Evolutionary conservation across 1,139 yeast genomes (phyloP).

Genomic region (Candida dubliniensis): DNA sequence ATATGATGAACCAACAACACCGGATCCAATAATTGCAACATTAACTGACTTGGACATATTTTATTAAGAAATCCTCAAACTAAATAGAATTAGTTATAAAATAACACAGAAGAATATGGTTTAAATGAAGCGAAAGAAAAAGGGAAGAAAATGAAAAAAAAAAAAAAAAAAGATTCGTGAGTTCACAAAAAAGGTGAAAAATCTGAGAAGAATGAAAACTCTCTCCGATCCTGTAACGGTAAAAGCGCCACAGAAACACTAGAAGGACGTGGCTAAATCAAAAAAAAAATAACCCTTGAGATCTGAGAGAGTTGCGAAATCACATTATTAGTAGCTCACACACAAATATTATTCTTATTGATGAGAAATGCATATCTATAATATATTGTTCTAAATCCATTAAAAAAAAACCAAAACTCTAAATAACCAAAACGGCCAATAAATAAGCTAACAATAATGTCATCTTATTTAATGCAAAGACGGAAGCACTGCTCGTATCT

Average conservation of each 20-base stretch:
- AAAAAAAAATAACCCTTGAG: too few species aligned
- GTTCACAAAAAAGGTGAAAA: neutral
- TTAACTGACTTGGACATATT: slow-evolving; percentile 61
- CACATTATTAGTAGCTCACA: too few species aligned
- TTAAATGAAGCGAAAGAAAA: neutral
- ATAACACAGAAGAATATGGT: too few species aligned
- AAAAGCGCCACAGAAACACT: too few species aligned
- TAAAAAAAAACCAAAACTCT: neutral
- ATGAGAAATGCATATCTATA: too few species aligned
- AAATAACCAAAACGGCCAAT: slow-evolving; percentile 4
- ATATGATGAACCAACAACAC: slow-evolving; percentile 93
- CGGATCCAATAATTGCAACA: slow-evolving; percentile 85
- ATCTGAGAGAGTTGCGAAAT: too few species aligned
- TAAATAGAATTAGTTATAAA: neutral
- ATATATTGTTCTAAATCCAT: too few species aligned
- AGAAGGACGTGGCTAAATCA: too few species aligned
- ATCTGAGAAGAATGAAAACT: neutral
- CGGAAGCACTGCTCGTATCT: slow-evolving; percentile 21
- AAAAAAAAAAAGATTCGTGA: neutral
- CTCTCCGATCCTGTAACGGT: too few species aligned
- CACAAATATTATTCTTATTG: too few species aligned
- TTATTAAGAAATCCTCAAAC: neutral
- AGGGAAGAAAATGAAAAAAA: neutral
- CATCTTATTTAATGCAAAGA: neutral
- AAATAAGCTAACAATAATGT: slow-evolving; percentile 1